Evolutionary conservation across 2,329 filamentous ascomycete genomes (phyloP).

Genomic region (Pseudogymnoascus sp.): DNA sequence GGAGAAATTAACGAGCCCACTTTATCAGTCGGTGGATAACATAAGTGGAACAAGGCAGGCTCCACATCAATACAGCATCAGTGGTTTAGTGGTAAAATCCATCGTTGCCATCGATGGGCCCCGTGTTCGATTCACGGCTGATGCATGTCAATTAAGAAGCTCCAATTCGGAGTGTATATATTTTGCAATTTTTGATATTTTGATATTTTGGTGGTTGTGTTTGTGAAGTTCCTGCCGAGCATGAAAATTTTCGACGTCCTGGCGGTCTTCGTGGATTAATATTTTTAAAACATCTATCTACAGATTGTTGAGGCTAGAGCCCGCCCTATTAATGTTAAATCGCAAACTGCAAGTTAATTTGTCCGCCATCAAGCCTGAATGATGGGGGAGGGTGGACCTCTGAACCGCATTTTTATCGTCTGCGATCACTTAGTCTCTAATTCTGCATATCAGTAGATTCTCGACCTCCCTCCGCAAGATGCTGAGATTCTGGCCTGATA

Average conservation of each 20-base stretch:
- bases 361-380: background rate
- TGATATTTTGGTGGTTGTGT: background rate
- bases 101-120: constrained; percentile 31
- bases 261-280: background rate
- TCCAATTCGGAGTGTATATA: background rate
- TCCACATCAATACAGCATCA: background rate
- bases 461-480: background rate
- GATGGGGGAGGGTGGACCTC: background rate
- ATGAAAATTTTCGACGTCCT: background rate
- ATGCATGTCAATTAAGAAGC: background rate
- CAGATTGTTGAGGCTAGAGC: background rate
- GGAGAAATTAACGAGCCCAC: background rate
- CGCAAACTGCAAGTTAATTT: background rate
- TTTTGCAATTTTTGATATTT: background rate
- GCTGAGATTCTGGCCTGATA: background rate
- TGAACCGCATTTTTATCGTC: background rate
- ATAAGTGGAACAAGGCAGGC: background rate
- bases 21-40: background rate
- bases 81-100: constrained; percentile 21
- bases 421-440: background rate
- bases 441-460: background rate
- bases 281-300: background rate
- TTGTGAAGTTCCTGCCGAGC: background rate
- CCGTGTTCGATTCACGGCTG: constrained; percentile 28
- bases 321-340: background rate